Conservation (phyloP, 306 rosid genomes). For the Cicer bijugum region DNA sequence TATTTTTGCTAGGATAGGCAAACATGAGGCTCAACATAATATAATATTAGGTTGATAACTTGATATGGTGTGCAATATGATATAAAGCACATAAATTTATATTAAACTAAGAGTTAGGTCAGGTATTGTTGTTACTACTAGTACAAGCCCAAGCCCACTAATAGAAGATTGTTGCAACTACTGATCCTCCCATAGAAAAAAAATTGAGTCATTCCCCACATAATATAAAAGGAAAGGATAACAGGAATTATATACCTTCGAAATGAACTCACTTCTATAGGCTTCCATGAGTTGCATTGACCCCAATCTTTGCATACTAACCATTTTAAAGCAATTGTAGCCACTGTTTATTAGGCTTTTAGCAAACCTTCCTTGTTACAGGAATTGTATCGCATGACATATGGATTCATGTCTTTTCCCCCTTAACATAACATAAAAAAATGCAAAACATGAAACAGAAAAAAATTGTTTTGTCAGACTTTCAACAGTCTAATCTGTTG, state of each 20-base stretch:
- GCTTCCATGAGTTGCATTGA: conserved; percentile 25
- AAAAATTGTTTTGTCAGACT: conserved; percentile 4
- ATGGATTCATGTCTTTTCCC: conserved; percentile 12
- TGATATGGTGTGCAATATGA: neutral
- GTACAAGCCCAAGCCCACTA: conserved; percentile 21
- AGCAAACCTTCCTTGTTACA: conserved; percentile 9
- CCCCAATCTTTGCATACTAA: conserved; percentile 13
- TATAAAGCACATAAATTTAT: neutral
- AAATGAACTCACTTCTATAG: conserved; percentile 31
- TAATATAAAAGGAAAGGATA: conserved; percentile 5
- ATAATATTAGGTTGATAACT: conserved; percentile 18
- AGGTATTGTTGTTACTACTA: neutral
- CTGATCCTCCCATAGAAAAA: neutral
- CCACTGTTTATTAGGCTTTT: conserved; percentile 21
- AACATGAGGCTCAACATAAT: conserved; percentile 5
- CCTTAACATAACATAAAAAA: conserved; percentile 1
- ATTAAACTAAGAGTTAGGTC: conserved; percentile 16
- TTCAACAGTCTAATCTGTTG: conserved; percentile 20
- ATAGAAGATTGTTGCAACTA: conserved; percentile 4
- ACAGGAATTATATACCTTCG: neutral
- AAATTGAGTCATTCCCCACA: neutral
- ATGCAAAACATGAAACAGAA: conserved; percentile 1
- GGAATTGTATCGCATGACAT: conserved; percentile 26
- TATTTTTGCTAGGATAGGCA: conserved; percentile 20
- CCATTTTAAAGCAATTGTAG: conserved; percentile 25